phyloP scores from a whole-genome alignment of 2,329 filamentous ascomycete genomes.

The Hyphodiscus sp. region DNA sequence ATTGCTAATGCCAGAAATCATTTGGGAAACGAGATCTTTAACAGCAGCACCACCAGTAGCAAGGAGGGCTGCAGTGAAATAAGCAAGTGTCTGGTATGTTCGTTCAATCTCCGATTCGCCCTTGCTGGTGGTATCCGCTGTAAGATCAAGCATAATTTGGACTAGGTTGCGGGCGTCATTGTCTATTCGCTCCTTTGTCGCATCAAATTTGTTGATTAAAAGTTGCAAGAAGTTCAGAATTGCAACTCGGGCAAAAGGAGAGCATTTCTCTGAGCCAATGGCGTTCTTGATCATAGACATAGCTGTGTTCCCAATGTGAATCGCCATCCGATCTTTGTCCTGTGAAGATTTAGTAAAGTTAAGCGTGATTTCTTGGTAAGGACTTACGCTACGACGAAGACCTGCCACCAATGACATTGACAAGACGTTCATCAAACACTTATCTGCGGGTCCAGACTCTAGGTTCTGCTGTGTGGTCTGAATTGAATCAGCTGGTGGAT shows the following conservation, averaged over 20 bases:
- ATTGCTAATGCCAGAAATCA: slow-evolving; percentile 19
- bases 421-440: slow-evolving; percentile 15
- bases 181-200: slow-evolving; percentile 4
- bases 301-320: slow-evolving; percentile 17
- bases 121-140: slow-evolving; percentile 1
- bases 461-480: slow-evolving; percentile 8
- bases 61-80: slow-evolving; percentile 24
- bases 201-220: slow-evolving; percentile 27
- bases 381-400: slow-evolving; percentile 18
- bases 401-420: slow-evolving; percentile 23
- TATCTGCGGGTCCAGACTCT: slow-evolving; percentile 13
- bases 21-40: slow-evolving; percentile 14
- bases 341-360: slow-evolving; percentile 9
- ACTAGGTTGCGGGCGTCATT: slow-evolving; percentile 6
- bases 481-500: neutral
- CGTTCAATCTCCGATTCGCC: slow-evolving; percentile 9
- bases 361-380: neutral
- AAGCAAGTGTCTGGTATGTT: slow-evolving; percentile 22
- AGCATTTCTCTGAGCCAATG: slow-evolving; percentile 7
- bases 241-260: slow-evolving; percentile 13
- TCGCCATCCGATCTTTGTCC: slow-evolving; percentile 8
- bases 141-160: slow-evolving; percentile 11
- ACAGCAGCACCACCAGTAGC: slow-evolving; percentile 17
- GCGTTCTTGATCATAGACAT: slow-evolving; percentile 21
- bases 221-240: slow-evolving; percentile 25